Evolutionary conservation across 331 rosid species (phyloP).

Genomic region (Malus hybrid): DNA sequence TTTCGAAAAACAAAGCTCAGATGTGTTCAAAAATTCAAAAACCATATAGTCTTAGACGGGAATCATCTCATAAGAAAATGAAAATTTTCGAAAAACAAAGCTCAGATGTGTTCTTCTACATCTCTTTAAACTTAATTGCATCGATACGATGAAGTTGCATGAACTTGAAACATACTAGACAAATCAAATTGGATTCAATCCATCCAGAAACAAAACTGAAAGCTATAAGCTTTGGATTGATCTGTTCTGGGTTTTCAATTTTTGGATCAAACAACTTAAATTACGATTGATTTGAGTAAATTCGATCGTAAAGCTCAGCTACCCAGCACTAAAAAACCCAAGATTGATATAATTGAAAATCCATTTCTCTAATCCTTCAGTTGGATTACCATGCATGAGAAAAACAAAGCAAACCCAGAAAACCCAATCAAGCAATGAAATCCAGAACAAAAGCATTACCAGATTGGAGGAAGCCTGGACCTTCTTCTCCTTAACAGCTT

Average conservation of each 20-base stretch:
- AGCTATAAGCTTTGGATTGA: constrained; percentile 12
- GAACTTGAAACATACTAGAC: background rate
- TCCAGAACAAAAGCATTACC: constrained; percentile 20
- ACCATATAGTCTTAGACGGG: constrained; percentile 9
- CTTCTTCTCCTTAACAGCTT: constrained; percentile 48
- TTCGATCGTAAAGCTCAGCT: constrained; percentile 7
- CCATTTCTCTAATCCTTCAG: background rate
- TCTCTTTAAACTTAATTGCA: background rate
- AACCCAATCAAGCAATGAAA: background rate
- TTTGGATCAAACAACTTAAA: constrained; percentile 1
- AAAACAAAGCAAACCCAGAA: background rate
- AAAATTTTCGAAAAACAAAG: background rate
- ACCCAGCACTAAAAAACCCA: constrained; percentile 2
- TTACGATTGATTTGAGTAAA: background rate
- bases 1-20: background rate
- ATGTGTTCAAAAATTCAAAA: constrained; percentile 2
- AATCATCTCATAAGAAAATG: background rate
- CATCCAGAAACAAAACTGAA: background rate
- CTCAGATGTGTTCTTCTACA: background rate
- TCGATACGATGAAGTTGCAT: background rate
- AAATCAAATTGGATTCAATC: background rate
- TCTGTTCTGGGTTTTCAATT: background rate
- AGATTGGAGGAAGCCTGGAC: constrained; percentile 44
- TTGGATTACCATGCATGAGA: background rate
- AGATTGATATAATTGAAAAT: background rate